Evolutionary conservation across 176 grass and related monocot genomes (phyloP).

Genomic region (Oryza australiensis): DNA sequence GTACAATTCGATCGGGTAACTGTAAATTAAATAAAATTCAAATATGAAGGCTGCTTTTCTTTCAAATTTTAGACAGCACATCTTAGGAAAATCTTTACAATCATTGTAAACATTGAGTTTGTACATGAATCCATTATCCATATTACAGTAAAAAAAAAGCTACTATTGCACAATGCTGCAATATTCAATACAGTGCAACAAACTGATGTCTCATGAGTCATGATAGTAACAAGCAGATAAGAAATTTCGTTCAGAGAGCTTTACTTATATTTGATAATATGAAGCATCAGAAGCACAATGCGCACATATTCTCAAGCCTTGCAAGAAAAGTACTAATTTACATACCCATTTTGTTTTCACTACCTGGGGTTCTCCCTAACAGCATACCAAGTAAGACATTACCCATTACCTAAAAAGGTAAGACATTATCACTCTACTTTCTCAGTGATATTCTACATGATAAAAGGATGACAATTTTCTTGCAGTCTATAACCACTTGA

Average conservation of each 20-base stretch:
- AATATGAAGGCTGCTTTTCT: background rate
- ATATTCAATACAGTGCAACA: slow-evolving; percentile 6
- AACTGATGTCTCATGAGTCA: background rate
- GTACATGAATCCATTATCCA: background rate
- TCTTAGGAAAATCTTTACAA: slow-evolving; percentile 24
- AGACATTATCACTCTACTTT: slow-evolving; percentile 22
- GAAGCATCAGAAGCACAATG: slow-evolving; percentile 41
- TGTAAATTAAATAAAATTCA: slow-evolving; percentile 4
- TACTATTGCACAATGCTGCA: background rate
- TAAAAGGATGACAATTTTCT: background rate
- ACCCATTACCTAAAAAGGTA: background rate
- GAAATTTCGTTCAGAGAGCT: slow-evolving; percentile 25
- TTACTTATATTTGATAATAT: background rate
- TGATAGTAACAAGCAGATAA: slow-evolving; percentile 18
- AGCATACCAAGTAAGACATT: slow-evolving; percentile 23
- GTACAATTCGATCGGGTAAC: background rate
- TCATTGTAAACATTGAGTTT: slow-evolving; percentile 24
- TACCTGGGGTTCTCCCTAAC: slow-evolving; percentile 13
- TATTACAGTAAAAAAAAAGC: background rate
- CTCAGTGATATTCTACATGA: slow-evolving; percentile 19
- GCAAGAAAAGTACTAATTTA: slow-evolving; percentile 30
- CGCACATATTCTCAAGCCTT: slow-evolving; percentile 38
- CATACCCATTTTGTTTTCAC: background rate
- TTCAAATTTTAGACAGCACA: background rate
- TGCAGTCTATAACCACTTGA: background rate